Percentiles rank a stretch among this genome's conserved stretches.
Evolutionary conservation across 306 rosid genomes (phyloP).

Genomic region (Vachellia collinsii): DNA sequence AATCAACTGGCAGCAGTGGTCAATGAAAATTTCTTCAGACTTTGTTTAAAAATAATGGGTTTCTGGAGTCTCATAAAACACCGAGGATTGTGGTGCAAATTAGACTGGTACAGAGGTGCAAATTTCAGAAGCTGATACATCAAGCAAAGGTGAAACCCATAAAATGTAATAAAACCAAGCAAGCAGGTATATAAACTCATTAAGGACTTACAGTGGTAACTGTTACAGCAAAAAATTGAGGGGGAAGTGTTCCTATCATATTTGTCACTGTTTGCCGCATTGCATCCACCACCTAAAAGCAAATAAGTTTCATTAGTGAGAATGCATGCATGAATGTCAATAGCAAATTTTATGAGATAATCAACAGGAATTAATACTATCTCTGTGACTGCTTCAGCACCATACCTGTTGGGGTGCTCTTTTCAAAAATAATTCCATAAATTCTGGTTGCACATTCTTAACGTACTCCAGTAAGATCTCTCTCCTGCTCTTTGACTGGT

Average conservation of each 20-base stretch:
- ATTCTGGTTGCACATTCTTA: conserved; percentile 93
- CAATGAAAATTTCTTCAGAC: background rate
- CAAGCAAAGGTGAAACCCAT: background rate
- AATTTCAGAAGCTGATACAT: conserved; percentile 27
- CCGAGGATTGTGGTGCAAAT: conserved; percentile 9
- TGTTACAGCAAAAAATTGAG: conserved; percentile 87
- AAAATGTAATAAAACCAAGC: conserved; percentile 4
- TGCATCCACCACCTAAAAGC: conserved; percentile 85
- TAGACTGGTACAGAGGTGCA: background rate
- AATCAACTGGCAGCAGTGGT: background rate
- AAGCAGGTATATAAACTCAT: background rate
- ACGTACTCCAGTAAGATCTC: conserved; percentile 94
- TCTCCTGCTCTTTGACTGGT: conserved; percentile 84
- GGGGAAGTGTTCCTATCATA: conserved; percentile 97
- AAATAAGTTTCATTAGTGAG: conserved; percentile 26
- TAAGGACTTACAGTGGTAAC: conserved; percentile 71
- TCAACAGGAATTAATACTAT: conserved; percentile 11
- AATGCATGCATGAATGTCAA: conserved; percentile 13
- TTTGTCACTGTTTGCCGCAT: conserved; percentile 98
- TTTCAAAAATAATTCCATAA: conserved; percentile 95
- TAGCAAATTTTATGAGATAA: background rate
- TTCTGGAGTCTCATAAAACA: background rate
- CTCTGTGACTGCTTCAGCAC: background rate
- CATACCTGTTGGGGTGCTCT: conserved; percentile 92
- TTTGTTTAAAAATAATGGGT: background rate